These are phyloP conservation scores for Gossypium mustelinum DNA, from an alignment of 345 rosid species.

Conservation along the genomic window DNA sequence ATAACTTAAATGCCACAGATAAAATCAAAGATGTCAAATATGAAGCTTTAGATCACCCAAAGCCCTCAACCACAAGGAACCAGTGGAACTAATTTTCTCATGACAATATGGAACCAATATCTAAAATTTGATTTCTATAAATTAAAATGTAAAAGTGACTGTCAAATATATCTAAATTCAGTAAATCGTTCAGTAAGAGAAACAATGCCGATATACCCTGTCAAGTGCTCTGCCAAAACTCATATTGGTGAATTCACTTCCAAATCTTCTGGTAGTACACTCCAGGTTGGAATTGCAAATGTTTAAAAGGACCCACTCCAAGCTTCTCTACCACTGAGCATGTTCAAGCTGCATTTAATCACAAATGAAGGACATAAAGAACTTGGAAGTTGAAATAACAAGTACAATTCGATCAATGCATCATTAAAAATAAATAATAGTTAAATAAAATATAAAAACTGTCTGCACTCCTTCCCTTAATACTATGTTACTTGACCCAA, in stretches of 20 bases:
- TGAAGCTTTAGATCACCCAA: not conserved
- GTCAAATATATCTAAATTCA: conserved; percentile 1
- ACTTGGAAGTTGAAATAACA: not conserved
- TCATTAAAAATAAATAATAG: not conserved
- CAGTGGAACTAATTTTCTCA: too few species aligned
- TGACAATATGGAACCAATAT: not conserved
- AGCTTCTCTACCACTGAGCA: conserved; percentile 13
- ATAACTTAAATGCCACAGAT: not conserved
- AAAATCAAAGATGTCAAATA: not conserved
- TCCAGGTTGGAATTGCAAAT: conserved; percentile 2
- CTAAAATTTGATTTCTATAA: not conserved
- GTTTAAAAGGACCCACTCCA: not conserved
- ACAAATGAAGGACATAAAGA: conserved; percentile 9
- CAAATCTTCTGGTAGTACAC: conserved; percentile 21
- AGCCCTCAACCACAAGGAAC: not conserved
- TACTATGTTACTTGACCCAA: not conserved
- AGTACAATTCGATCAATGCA: not conserved
- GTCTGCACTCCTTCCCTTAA: not conserved
- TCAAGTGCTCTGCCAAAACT: conserved; percentile 19
- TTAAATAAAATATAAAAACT: not conserved
- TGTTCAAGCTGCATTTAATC: conserved; percentile 22
- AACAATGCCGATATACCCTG: conserved; percentile 26
- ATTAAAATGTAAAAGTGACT: not conserved
- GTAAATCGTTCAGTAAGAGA: conserved; percentile 18
- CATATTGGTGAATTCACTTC: not conserved